phyloP scores from a whole-genome alignment of 164 flowering plant genomes.

The Aristolochia contorta region DNA sequence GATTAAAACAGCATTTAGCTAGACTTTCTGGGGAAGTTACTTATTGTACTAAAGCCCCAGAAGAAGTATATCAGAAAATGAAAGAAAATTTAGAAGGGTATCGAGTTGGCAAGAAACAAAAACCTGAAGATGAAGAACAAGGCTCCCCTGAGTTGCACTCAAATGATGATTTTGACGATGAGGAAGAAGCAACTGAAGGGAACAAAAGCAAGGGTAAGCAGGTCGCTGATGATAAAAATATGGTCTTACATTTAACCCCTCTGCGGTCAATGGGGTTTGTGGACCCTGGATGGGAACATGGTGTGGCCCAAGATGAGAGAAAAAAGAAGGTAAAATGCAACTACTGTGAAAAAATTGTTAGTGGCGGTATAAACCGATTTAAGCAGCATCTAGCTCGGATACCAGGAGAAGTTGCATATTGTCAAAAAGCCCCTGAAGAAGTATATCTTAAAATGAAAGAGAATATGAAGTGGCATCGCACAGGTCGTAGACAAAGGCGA shows the following conservation, averaged over 20 bases:
- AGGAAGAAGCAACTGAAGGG: conserved; percentile 28
- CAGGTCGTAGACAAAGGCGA: conserved; percentile 45
- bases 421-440: conserved; percentile 61
- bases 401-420: conserved; percentile 69
- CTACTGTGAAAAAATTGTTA: conserved; percentile 59
- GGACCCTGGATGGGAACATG: conserved; percentile 94
- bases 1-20: conserved; percentile 70
- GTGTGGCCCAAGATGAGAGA: conserved; percentile 82
- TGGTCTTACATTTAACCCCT: conserved; percentile 37
- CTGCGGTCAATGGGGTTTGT: conserved; percentile 65
- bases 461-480: conserved; percentile 72
- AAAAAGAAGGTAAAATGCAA: conserved; percentile 76
- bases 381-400: conserved; percentile 77
- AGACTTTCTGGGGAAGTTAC: conserved; percentile 61
- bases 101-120: conserved; percentile 41
- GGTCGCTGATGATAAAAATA: conserved; percentile 28
- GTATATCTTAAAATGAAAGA: conserved; percentile 64
- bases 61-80: conserved; percentile 53
- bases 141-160: conserved; percentile 29
- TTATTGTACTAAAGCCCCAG: conserved; percentile 50
- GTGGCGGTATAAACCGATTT: conserved; percentile 74
- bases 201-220: conserved; percentile 42
- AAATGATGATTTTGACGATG: conserved; percentile 34
- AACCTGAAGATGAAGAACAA: conserved; percentile 37
- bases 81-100: conserved; percentile 54